A percentile compares a stretch with the other conserved stretches of the same genome.
These are phyloP conservation scores for Phytomonas sp. DNA, from an alignment of 208 protist genomes.

Conservation along the genomic window DNA sequence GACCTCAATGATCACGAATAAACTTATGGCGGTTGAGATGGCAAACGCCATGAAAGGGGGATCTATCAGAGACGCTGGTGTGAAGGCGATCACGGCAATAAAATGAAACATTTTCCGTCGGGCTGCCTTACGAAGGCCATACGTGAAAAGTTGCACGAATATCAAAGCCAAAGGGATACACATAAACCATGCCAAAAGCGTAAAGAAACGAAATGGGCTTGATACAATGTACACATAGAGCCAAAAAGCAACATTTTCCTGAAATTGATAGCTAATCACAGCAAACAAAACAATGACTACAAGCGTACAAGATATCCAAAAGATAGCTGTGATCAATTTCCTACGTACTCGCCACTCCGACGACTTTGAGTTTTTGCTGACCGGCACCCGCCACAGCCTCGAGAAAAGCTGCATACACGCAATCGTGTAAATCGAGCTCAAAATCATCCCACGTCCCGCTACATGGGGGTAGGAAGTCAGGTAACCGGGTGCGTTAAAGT, in stretches of 20 bases:
- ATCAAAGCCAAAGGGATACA: conserved; percentile 47
- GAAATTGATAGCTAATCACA: conserved; percentile 41
- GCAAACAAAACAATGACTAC: conserved; percentile 20
- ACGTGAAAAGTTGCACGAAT: conserved; percentile 38
- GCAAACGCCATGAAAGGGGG: conserved; percentile 76
- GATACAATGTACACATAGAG: conserved; percentile 52
- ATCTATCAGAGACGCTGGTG: conserved; percentile 65
- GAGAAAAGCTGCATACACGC: conserved; percentile 29
- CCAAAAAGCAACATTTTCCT: conserved; percentile 59
- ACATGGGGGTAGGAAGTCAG: conserved; percentile 70
- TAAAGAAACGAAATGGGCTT: conserved; percentile 48
- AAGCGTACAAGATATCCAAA: conserved; percentile 35
- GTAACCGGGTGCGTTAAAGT: conserved; percentile 34
- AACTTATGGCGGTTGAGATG: conserved; percentile 49
- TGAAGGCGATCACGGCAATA: conserved; percentile 72
- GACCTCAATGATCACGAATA: conserved; percentile 52
- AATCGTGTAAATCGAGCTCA: conserved; percentile 50
- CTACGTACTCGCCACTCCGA: conserved; percentile 44
- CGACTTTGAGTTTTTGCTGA: conserved; percentile 71
- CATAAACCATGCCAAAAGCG: conserved; percentile 40
- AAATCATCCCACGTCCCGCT: conserved; percentile 45
- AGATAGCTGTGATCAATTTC: conserved; percentile 54
- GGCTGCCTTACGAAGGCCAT: conserved; percentile 35
- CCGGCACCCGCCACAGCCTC: conserved; percentile 38
- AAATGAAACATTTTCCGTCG: conserved; percentile 87